Evolutionary conservation across 257 asterid genomes (phyloP).

Genomic region (Haberlea rhodopensis): DNA sequence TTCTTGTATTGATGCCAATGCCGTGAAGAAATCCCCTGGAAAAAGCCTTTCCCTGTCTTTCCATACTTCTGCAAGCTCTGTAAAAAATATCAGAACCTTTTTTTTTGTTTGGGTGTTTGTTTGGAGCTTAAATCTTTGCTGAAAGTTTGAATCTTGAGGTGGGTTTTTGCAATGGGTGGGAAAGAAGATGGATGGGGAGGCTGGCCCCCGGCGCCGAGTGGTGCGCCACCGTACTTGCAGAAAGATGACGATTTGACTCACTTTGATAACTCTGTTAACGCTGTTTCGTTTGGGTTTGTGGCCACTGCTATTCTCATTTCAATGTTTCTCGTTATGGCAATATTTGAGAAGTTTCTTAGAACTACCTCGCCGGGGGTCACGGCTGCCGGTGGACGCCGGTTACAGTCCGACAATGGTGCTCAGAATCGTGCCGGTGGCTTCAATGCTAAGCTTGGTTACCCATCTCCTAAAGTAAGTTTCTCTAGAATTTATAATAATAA

Average conservation of each 20-base stretch:
- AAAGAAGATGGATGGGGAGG: conserved; percentile 62
- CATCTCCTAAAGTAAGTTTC: conserved; percentile 69
- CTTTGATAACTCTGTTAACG: conserved; percentile 82
- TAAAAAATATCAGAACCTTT: neutral
- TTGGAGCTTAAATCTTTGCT: conserved; percentile 2
- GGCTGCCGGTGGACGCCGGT: conserved; percentile 37
- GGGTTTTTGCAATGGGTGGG: conserved; percentile 47
- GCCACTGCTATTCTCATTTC: conserved; percentile 92
- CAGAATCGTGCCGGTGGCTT: conserved; percentile 37
- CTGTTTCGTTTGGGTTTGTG: conserved; percentile 89
- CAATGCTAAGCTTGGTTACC: conserved; percentile 48
- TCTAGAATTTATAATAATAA: neutral
- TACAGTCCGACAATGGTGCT: conserved; percentile 50
- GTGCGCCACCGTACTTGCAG: conserved; percentile 57
- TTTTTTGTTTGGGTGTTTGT: neutral
- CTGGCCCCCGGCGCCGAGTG: conserved; percentile 62
- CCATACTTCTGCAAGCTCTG: conserved; percentile 38
- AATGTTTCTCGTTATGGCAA: conserved; percentile 93
- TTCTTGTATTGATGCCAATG: conserved; percentile 24
- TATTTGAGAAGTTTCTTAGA: conserved; percentile 75
- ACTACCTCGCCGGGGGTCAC: conserved; percentile 50
- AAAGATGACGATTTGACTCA: conserved; percentile 82
- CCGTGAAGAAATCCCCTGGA: conserved; percentile 23
- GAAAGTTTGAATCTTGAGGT: neutral
- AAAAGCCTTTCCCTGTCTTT: conserved; percentile 25